Percentiles rank a stretch among this genome's conserved stretches.
Evolutionary conservation across 805 yeast species (phyloP).

Genomic region (Starmerella davenportii): DNA sequence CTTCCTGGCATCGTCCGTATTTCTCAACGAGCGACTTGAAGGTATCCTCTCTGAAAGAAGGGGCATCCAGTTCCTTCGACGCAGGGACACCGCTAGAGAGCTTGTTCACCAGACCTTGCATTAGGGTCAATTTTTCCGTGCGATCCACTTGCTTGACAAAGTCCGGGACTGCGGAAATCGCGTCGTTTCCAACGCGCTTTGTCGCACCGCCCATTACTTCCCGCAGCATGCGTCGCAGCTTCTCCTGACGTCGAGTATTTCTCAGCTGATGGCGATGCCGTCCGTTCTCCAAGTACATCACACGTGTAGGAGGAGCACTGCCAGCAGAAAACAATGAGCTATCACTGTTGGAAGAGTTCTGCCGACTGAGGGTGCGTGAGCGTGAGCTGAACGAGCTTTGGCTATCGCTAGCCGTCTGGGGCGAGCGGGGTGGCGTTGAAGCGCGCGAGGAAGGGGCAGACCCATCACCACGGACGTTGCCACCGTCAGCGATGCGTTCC

Average conservation of each 20-base stretch:
- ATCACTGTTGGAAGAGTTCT: background rate
- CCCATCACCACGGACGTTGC: too few relatives aligned
- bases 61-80: background rate
- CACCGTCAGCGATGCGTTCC: background rate
- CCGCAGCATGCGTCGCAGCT: constrained; percentile 46
- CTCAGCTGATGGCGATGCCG: constrained; percentile 63
- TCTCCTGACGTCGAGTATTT: constrained; percentile 36
- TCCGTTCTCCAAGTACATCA: constrained; percentile 30
- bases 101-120: constrained; percentile 22
- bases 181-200: constrained; percentile 23
- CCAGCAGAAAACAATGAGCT: background rate
- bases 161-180: constrained; percentile 19
- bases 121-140: constrained; percentile 17
- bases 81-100: constrained; percentile 20
- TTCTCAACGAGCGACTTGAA: constrained; percentile 52
- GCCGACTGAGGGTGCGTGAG: background rate
- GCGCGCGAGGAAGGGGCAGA: background rate
- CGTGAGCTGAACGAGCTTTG: background rate
- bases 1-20: constrained; percentile 89
- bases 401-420: background rate
- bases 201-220: constrained; percentile 23
- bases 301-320: background rate
- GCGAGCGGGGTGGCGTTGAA: background rate
- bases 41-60: constrained; percentile 19
- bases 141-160: constrained; percentile 14